These are phyloP conservation scores for Candida awuae DNA, from an alignment of 805 yeast genomes.

Conservation along the genomic window DNA sequence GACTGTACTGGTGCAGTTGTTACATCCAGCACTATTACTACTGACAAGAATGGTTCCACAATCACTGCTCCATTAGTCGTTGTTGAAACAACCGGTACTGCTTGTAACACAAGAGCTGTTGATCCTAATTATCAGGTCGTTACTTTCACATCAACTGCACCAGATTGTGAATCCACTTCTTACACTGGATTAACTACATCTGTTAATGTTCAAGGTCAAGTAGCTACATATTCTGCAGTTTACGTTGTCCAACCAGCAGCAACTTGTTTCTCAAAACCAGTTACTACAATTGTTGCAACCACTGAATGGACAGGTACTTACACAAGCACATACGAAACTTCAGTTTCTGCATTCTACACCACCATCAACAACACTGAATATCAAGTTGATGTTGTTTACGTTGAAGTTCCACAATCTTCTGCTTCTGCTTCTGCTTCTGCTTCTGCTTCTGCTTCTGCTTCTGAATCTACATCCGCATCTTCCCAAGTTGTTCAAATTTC, in stretches of 20 bases:
- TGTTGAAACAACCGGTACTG: neutral
- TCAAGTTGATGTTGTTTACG: too few species aligned
- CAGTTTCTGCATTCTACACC: too few species aligned
- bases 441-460: neutral
- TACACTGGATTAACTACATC: neutral
- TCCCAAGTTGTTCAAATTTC: neutral
- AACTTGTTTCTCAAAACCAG: neutral
- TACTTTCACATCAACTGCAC: neutral
- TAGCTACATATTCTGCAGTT: neutral
- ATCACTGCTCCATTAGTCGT: neutral
- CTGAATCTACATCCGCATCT: neutral
- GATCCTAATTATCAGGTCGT: too few species aligned
- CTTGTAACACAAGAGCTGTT: too few species aligned
- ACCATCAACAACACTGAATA: too few species aligned
- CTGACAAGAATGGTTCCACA: neutral
- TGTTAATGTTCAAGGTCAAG: neutral
- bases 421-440: neutral
- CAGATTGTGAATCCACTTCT: neutral
- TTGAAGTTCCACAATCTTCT: neutral
- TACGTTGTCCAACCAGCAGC: neutral
- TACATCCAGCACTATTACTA: neutral
- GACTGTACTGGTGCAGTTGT: neutral
- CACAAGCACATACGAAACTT: too few species aligned
- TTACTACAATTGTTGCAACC: too few species aligned
- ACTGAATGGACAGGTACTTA: too few species aligned